phyloP scores from a whole-genome alignment of 2,329 filamentous ascomycete genomes.

The Hyphodiscus sp. region DNA sequence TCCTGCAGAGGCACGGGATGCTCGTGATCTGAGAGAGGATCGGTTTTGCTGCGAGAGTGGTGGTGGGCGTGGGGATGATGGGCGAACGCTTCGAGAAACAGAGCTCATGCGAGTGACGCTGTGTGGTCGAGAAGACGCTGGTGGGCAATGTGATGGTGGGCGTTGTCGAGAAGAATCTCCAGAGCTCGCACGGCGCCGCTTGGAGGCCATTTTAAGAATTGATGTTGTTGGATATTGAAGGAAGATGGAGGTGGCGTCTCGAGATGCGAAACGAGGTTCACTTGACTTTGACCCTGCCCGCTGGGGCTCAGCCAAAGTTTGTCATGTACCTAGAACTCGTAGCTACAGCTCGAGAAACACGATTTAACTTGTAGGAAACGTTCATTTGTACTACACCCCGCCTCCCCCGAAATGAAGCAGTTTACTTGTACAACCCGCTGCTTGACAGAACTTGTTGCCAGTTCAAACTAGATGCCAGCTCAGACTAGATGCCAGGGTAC shows the following conservation, averaged over 20 bases:
- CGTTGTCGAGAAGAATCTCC: conserved; percentile 6
- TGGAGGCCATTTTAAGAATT: conserved; percentile 22
- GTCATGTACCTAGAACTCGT: background rate
- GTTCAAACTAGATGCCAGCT: background rate
- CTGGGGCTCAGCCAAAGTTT: background rate
- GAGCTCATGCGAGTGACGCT: conserved; percentile 19
- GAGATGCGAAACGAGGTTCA: background rate
- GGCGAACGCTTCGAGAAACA: conserved; percentile 7
- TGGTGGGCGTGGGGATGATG: conserved; percentile 17
- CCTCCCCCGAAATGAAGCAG: background rate
- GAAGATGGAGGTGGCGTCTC: background rate
- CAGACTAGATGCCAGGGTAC: background rate
- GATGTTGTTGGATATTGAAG: background rate
- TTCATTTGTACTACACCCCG: background rate
- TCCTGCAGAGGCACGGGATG: conserved; percentile 5
- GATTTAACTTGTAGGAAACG: background rate
- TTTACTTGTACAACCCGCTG: background rate
- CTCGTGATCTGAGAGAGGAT: conserved; percentile 12
- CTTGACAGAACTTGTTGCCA: background rate
- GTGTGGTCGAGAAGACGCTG: conserved; percentile 4
- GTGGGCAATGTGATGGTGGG: conserved; percentile 8
- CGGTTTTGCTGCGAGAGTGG: conserved; percentile 13
- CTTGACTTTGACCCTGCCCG: background rate
- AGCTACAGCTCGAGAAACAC: background rate
- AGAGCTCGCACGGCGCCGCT: conserved; percentile 18